Evolutionary conservation across 208 protist species (phyloP).

Genomic region (Leishmania gerbilli): DNA sequence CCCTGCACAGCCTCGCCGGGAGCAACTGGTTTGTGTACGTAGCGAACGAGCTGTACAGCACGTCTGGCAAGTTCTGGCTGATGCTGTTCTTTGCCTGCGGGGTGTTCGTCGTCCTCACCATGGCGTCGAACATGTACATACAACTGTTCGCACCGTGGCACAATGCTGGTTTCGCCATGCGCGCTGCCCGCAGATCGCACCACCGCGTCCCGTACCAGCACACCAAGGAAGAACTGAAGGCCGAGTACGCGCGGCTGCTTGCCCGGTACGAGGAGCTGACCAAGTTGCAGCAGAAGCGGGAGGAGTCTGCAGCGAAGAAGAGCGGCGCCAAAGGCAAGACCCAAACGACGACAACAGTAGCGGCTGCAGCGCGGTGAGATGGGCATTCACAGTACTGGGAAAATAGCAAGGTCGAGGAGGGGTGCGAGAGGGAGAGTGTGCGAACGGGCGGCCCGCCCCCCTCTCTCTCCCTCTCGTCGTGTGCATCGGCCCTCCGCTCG

Average conservation of each 20-base stretch:
- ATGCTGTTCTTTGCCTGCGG: conserved; percentile 54
- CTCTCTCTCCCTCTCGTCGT: background rate
- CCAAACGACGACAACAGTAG: background rate
- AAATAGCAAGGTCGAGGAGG: background rate
- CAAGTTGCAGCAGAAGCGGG: conserved; percentile 11
- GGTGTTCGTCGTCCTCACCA: conserved; percentile 53
- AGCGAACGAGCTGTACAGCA: conserved; percentile 50
- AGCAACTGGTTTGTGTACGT: conserved; percentile 64
- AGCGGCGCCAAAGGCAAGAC: background rate
- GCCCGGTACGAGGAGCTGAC: conserved; percentile 23
- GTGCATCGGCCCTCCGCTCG: background rate
- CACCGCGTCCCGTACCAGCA: conserved; percentile 42
- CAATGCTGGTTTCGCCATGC: conserved; percentile 60
- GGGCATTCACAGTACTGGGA: background rate
- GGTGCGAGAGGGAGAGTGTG: background rate
- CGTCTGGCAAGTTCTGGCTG: conserved; percentile 56
- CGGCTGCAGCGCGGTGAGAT: background rate
- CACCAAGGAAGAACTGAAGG: conserved; percentile 27
- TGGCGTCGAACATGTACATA: conserved; percentile 66
- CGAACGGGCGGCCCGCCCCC: background rate
- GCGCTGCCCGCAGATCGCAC: conserved; percentile 40
- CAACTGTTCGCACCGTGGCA: conserved; percentile 62
- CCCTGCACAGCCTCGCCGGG: conserved; percentile 49
- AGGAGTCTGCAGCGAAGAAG: background rate
- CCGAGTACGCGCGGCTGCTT: conserved; percentile 31